Conservation (phyloP, 176 grass and related monocot genomes). For the Tillandsia fasciculata region DNA sequence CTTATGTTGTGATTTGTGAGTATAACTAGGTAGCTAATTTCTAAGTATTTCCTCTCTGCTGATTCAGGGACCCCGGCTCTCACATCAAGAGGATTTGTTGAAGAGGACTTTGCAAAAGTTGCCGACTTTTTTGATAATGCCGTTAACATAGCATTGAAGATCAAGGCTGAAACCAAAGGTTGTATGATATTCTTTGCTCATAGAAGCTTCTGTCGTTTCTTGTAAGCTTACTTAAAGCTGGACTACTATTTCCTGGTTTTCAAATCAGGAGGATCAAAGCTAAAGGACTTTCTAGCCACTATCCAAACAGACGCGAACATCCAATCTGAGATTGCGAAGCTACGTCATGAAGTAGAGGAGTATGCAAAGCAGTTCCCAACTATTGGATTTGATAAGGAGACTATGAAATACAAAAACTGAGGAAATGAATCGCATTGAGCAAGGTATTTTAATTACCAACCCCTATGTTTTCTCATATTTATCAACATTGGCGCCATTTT, state of each 20-base stretch:
- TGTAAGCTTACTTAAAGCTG: not conserved
- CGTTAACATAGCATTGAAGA: constrained; percentile 73
- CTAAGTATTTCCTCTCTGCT: constrained; percentile 1
- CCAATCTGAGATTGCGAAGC: constrained; percentile 85
- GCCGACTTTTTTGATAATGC: constrained; percentile 77
- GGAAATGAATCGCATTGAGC: not conserved
- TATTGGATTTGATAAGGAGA: constrained; percentile 97
- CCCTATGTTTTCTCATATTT: not conserved
- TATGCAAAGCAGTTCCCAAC: constrained; percentile 98
- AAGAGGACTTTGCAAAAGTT: constrained; percentile 97
- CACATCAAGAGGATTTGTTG: constrained; percentile 96
- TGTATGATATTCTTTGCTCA: constrained; percentile 4
- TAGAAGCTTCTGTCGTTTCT: not conserved
- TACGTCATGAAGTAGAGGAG: constrained; percentile 79
- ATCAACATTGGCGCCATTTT: too few relatives aligned
- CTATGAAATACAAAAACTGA: constrained; percentile 94
- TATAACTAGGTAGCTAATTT: constrained; percentile 13
- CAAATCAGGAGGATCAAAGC: constrained; percentile 59
- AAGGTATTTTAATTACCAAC: not conserved
- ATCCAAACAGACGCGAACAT: constrained; percentile 63
- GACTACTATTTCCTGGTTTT: constrained; percentile 1
- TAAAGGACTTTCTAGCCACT: constrained; percentile 94
- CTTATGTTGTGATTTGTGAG: constrained; percentile 3
- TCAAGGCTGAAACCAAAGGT: constrained; percentile 81
- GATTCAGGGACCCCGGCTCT: constrained; percentile 87